A percentile compares a stretch with the other conserved stretches of the same genome.
These are phyloP conservation scores for Telopea speciosissima DNA, from an alignment of 177 flowering plant genomes.

Conservation along the genomic window DNA sequence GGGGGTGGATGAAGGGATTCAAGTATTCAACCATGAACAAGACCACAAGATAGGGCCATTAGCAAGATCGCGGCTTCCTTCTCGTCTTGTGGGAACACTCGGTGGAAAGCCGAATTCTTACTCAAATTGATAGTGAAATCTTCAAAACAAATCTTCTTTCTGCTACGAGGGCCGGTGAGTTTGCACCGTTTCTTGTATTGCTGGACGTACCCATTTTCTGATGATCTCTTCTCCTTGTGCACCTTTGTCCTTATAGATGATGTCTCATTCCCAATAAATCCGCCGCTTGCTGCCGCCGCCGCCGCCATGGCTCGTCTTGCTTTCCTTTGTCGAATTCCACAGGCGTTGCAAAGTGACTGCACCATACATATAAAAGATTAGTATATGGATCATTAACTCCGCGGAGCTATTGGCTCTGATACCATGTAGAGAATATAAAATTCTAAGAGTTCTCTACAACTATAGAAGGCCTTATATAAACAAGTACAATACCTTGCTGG, in stretches of 20 bases:
- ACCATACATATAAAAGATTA: conserved; percentile 1
- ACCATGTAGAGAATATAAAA: no score
- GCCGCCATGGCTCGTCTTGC: conserved; percentile 72
- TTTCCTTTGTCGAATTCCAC: conserved; percentile 90
- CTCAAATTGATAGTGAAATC: conserved; percentile 51
- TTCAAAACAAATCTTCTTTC: conserved; percentile 46
- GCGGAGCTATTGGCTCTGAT: no score
- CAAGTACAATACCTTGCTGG: no score
- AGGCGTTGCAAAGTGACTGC: conserved; percentile 94
- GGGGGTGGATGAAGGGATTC: no score
- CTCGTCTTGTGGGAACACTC: conserved; percentile 84
- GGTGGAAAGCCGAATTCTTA: conserved; percentile 46
- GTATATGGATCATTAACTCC: no score
- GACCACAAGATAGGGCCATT: conserved; percentile 87
- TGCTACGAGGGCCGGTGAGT: conserved; percentile 12
- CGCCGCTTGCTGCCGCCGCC: conserved; percentile 29
- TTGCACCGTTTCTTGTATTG: conserved; percentile 54
- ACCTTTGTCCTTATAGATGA: conserved; percentile 24
- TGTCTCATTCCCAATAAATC: conserved; percentile 11
- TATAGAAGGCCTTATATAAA: no score
- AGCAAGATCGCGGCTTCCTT: conserved; percentile 89
- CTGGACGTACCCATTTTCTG: conserved; percentile 10
- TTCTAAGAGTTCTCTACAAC: no score
- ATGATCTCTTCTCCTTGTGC: conserved; percentile 34
- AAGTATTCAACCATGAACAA: conserved; percentile 20